phyloP scores from a whole-genome alignment of 495 filamentous ascomycete genomes.

The Annulohypoxylon maeteangense region DNA sequence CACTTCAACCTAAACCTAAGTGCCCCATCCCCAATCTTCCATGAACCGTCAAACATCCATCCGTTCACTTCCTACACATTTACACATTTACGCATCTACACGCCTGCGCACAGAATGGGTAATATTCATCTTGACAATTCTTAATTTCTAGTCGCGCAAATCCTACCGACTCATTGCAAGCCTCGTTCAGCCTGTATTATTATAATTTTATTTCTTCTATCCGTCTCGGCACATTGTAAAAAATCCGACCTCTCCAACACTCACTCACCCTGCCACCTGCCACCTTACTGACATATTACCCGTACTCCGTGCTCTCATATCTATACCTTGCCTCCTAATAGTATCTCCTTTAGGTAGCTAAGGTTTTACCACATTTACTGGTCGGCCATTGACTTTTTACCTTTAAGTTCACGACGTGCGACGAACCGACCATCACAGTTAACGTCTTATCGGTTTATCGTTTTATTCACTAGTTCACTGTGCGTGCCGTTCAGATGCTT shows the following conservation, averaged over 20 bases:
- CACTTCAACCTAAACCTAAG: constrained; percentile 1
- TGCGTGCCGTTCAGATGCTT: constrained; percentile 25
- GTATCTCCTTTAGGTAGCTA: background rate
- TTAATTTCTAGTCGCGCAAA: constrained; percentile 15
- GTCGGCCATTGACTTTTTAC: constrained; percentile 32
- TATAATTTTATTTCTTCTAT: constrained; percentile 28
- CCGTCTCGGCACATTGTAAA: background rate
- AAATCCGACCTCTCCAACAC: constrained; percentile 6
- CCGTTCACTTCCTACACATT: background rate
- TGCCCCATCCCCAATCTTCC: constrained; percentile 27
- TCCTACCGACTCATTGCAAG: constrained; percentile 8
- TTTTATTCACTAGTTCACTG: background rate
- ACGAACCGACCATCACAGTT: background rate
- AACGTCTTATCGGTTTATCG: background rate
- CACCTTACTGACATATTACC: background rate
- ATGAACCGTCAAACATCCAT: constrained; percentile 26
- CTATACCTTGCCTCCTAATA: background rate
- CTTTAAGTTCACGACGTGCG: constrained; percentile 17
- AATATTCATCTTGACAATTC: constrained; percentile 19
- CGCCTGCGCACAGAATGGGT: constrained; percentile 26
- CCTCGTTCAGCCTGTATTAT: constrained; percentile 16
- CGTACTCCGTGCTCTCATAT: constrained; percentile 3
- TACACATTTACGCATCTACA: background rate
- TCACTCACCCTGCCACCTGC: background rate
- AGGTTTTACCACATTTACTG: constrained; percentile 30